Base-by-base conservation (phyloP, 2,329 filamentous ascomycete species). In the Nigrospora sphaerica region DNA sequence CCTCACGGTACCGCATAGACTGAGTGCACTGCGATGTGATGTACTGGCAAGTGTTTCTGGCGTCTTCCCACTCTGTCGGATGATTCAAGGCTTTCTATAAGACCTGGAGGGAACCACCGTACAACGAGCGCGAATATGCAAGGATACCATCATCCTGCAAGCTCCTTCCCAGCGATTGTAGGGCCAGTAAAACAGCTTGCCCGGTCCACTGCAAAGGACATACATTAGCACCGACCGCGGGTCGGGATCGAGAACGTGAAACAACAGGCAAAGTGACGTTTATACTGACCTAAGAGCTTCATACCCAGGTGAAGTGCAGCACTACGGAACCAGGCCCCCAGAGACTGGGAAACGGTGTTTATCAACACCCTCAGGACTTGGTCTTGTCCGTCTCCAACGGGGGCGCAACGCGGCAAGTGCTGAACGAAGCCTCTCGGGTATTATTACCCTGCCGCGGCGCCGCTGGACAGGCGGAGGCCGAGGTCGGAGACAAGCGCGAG, bases 31-130 rank as follows among this genome's bases (percentile, higher is more conserved):
- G 10, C 23, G 23, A 9, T 28, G 2, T 28, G 23, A 28, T 23
- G 33, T 32, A 16, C 39, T 23, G 17, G 23, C 33, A 6, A 49
- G 31, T 0, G 48, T 49, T 35, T 47, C 48, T 2, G 48, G 38
- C 3, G 37, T 44, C 33, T 39, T 47, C 48, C n/a, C 48, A 49
- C 13, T 47, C 38, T 10, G 23, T 37, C 4, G 48, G 41, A 19
- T 49, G 48, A 14, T 47, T 39, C 33, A 49, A 17, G 6, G 48
- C 36, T 16, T 17, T 36, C 11, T 47, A 42, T 6, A 49, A 38
- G 23, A 19, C n/a, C 36, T 38, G 11, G 12, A 47, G 36, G 7
- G 48, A 40, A 14, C 34, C 32, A 10, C 41, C 37, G 34, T 47
- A 49, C 2, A 42, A 23, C n/a, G 42, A 38, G 19, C 42, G 44